phyloP scores from a whole-genome alignment of 148 eudicot genomes.

The Amaranthus palmeri region DNA sequence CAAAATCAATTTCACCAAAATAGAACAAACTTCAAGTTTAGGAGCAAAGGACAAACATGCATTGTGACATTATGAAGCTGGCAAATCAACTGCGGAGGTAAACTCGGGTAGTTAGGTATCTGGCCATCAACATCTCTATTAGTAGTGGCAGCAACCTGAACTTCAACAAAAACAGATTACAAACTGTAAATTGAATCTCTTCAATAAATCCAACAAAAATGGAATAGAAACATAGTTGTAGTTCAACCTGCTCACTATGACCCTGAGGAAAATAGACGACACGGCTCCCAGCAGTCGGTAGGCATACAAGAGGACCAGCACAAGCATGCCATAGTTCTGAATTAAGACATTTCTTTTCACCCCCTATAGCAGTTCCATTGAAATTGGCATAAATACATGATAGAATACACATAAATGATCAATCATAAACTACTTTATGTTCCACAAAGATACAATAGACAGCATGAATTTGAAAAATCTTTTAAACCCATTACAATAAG shows the following conservation, averaged over 20 bases:
- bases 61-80: slow-evolving; percentile 96
- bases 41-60: slow-evolving; percentile 71
- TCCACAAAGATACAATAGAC: not conserved
- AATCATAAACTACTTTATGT: not conserved
- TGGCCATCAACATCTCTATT: slow-evolving; percentile 83
- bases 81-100: slow-evolving; percentile 86
- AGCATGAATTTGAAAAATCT: not conserved
- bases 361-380: slow-evolving; percentile 36
- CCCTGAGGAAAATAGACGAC: slow-evolving; percentile 98
- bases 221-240: not conserved
- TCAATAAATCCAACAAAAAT: not conserved
- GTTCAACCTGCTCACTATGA: slow-evolving; percentile 86
- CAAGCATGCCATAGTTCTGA: slow-evolving; percentile 98
- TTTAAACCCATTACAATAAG: not conserved
- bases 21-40: slow-evolving; percentile 7
- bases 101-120: slow-evolving; percentile 84
- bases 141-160: slow-evolving; percentile 91
- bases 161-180: slow-evolving; percentile 20
- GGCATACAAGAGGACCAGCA: slow-evolving; percentile 89
- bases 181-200: slow-evolving; percentile 6
- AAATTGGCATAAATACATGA: not conserved
- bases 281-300: slow-evolving; percentile 70
- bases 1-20: not conserved
- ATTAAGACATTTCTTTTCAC: slow-evolving; percentile 77
- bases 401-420: not conserved